Evolutionary conservation across 441 rosid genomes (phyloP).

Genomic region (Gossypium lobatum): DNA sequence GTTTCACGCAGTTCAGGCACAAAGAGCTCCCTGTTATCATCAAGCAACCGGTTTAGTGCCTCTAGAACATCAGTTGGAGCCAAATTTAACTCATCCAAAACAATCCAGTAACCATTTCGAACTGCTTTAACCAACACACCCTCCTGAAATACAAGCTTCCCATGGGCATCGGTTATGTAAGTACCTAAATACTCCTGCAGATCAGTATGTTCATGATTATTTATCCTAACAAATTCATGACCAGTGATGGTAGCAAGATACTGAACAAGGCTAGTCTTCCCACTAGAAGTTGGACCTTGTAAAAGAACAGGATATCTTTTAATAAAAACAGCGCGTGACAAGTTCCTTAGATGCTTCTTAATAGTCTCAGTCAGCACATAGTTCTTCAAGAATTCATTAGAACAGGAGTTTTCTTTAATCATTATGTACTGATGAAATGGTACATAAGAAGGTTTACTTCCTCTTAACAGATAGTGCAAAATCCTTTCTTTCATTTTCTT

Average conservation of each 20-base stretch:
- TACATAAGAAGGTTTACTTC: conserved; percentile 32
- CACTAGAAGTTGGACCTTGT: conserved; percentile 99
- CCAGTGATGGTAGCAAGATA: conserved; percentile 92
- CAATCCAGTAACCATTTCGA: conserved; percentile 90
- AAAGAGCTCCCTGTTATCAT: conserved; percentile 95
- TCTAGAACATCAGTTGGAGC: conserved; percentile 99
- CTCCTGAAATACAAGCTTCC: conserved; percentile 92
- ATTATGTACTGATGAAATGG: conserved; percentile 47
- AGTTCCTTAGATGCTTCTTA: conserved; percentile 59
- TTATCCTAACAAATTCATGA: conserved; percentile 83
- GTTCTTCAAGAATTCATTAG: conserved; percentile 43
- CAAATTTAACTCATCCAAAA: conserved; percentile 90
- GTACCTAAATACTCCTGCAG: conserved; percentile 94
- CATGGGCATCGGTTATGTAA: conserved; percentile 72
- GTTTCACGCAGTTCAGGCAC: conserved; percentile 86
- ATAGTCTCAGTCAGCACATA: conserved; percentile 85
- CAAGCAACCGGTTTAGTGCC: conserved; percentile 90
- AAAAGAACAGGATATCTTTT: conserved; percentile 88
- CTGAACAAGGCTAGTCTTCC: conserved; percentile 97
- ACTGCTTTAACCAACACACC: conserved; percentile 96
- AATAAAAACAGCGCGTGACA: conserved; percentile 82
- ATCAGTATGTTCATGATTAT: conserved; percentile 98
- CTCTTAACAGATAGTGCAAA: conserved; percentile 40
- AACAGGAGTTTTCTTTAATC: conserved; percentile 19
- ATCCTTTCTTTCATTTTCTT: conserved; percentile 68